Base-by-base conservation (phyloP, 352 stramenopile species). In the Globisporangium abappressorium region DNA sequence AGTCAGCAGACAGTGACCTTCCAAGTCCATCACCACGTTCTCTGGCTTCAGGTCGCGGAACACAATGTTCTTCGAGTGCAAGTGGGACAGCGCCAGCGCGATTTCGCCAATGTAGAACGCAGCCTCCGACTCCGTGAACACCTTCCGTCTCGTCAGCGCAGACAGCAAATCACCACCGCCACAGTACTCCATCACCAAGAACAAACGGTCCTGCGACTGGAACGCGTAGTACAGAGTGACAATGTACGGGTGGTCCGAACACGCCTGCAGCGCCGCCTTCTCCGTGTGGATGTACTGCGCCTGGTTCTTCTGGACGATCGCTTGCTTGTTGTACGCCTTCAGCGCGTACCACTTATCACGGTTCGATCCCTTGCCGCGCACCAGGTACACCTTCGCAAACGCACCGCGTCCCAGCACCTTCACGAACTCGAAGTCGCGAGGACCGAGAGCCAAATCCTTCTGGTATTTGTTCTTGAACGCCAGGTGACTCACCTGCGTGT, bases 401-500 rank as follows among this genome's bases (percentile, higher is more conserved):
- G 87, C 87, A 54, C 87, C 87, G 51, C 85, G 85, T 24, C 87
- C 87, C 26, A 95, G 65, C 12, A 95, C 87, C 68, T 94, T 94
- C 61, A 95, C 82, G 47, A 95, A 93, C 60, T 95, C 87, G 47
- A 95, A 95, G 71, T 95, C 87, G 38, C 87, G 85, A 30, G 87
- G 87, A 14, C 87, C 85, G 8, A 95, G 72, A 34, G 87, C 87
- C 34, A 95, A 61, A 59, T 93, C 86, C 70, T 93, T 77, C 71
- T 95, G 85, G 75, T 95, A 95, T 72, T 94, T 95, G 83, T 95
- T 95, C 75, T 95, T 95, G 74, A 95, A 95, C 22, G 87, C 86
- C 54, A 95, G 72, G 73, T 95, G 87, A n/a, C 78, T 84, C 6
- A 90, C 87, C 60, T 94, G 79, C 24, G 81, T 92, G 22, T 84